Percentiles rank a stretch among this genome's conserved stretches.
Evolutionary conservation across 2,329 filamentous ascomycete species (phyloP).

Genomic region (Amauroascus niger): DNA sequence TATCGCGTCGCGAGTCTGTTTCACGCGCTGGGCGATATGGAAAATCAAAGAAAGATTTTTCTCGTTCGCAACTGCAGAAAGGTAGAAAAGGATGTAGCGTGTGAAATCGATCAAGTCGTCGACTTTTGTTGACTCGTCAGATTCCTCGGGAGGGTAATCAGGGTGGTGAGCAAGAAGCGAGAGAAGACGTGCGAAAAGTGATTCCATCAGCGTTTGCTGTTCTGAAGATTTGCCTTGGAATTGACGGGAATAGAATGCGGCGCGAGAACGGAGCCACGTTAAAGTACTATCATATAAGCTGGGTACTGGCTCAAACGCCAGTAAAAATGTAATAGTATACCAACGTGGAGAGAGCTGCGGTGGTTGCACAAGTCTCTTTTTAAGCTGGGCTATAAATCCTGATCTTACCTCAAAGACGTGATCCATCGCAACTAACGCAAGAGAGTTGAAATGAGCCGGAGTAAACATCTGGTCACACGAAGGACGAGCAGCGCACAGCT

Average conservation of each 20-base stretch:
- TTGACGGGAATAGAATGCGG: conserved; percentile 51
- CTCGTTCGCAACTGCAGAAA: conserved; percentile 71
- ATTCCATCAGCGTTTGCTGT: conserved; percentile 61
- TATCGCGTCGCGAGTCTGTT: conserved; percentile 77
- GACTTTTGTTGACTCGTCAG: conserved; percentile 38
- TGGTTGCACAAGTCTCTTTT: conserved; percentile 52
- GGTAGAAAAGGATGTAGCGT: conserved; percentile 81
- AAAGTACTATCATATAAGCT: conserved; percentile 64
- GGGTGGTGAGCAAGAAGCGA: conserved; percentile 89
- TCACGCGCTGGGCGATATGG: conserved; percentile 85
- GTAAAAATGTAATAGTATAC: conserved; percentile 80
- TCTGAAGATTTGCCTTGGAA: conserved; percentile 34
- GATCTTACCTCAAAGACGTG: conserved; percentile 61
- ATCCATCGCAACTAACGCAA: conserved; percentile 77
- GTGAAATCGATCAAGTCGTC: conserved; percentile 66
- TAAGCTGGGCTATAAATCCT: conserved; percentile 72
- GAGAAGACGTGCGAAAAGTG: conserved; percentile 69
- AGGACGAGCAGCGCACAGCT: conserved; percentile 66
- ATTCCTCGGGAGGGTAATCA: conserved; percentile 52
- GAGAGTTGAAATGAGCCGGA: conserved; percentile 64
- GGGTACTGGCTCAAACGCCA: conserved; percentile 77
- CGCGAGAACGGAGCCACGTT: conserved; percentile 81
- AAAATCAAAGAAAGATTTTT: conserved; percentile 81
- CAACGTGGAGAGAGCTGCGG: conserved; percentile 72
- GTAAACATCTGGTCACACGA: conserved; percentile 64